Conservation (phyloP, 2,329 filamentous ascomycete genomes). For the Trichoderma sp. region DNA sequence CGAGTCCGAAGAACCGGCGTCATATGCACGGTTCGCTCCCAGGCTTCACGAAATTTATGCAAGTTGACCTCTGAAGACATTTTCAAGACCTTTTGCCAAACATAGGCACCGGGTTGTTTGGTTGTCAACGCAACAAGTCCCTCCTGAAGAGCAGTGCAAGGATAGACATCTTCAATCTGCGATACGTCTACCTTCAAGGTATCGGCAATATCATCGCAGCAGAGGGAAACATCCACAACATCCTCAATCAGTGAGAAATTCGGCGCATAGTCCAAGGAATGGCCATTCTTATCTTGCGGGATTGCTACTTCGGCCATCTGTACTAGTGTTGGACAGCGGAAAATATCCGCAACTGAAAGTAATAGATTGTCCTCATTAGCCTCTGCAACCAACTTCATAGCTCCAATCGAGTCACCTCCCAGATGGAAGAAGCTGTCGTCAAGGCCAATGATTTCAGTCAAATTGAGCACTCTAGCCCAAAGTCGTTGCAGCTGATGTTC, state of each 20-base stretch:
- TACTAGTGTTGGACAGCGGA: slow-evolving; percentile 11
- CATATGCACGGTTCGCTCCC: not conserved
- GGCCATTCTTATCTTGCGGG: no score
- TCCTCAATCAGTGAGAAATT: slow-evolving; percentile 12
- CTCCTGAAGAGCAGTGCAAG: slow-evolving; percentile 37
- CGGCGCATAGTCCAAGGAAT: not conserved
- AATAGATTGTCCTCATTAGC: slow-evolving; percentile 28
- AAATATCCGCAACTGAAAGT: slow-evolving; percentile 18
- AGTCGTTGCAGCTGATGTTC: not conserved
- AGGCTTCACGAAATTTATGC: no score
- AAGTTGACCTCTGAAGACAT: slow-evolving; percentile 22
- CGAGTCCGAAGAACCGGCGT: slow-evolving; percentile 42
- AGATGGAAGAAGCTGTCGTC: slow-evolving; percentile 40
- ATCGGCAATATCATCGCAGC: not conserved
- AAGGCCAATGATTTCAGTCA: slow-evolving; percentile 25
- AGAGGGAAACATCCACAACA: not conserved
- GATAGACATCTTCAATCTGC: slow-evolving; percentile 35
- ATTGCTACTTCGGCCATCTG: no score
- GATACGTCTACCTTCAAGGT: not conserved
- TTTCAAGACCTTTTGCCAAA: slow-evolving; percentile 21
- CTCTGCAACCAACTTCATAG: slow-evolving; percentile 42
- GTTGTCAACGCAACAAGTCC: slow-evolving; percentile 34
- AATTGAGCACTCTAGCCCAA: not conserved
- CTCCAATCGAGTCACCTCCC: slow-evolving; percentile 44
- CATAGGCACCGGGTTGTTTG: slow-evolving; percentile 24